Conservation (phyloP, 768 basidiomycete genomes). For the Lactarius indigo region DNA sequence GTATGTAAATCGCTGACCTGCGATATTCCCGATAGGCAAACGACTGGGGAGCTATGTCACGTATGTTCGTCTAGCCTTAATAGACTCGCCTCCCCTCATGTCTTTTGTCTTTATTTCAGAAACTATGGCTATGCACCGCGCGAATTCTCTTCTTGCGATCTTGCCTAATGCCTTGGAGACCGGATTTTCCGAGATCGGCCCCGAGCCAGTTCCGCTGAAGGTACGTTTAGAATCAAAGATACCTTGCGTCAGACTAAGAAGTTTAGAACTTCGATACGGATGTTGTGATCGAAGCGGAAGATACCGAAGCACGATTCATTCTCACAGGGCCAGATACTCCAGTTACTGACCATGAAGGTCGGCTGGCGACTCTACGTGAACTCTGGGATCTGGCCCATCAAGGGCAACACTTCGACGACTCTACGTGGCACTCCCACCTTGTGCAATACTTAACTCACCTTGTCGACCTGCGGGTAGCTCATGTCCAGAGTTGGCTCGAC, state of each 20-base stretch:
- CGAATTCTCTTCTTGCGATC: slow-evolving; percentile 34
- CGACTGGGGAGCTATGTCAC: slow-evolving; percentile 62
- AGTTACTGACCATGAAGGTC: slow-evolving; percentile 28
- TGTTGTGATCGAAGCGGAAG: slow-evolving; percentile 24
- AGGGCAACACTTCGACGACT: slow-evolving; percentile 38
- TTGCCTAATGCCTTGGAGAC: slow-evolving; percentile 46
- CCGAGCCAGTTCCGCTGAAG: slow-evolving; percentile 47
- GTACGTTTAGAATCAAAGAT: slow-evolving; percentile 30
- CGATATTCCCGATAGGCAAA: slow-evolving; percentile 45
- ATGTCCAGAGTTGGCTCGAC: slow-evolving; percentile 49
- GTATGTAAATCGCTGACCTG: background rate
- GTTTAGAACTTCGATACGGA: slow-evolving; percentile 52
- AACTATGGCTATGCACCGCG: slow-evolving; percentile 48
- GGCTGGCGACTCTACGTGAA: slow-evolving; percentile 27
- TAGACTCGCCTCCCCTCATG: background rate
- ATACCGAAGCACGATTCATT: slow-evolving; percentile 35
- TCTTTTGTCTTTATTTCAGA: slow-evolving; percentile 38
- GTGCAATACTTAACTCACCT: slow-evolving; percentile 38
- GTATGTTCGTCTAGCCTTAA: slow-evolving; percentile 36
- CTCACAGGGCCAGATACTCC: slow-evolving; percentile 28
- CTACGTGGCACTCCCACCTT: slow-evolving; percentile 40
- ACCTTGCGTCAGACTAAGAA: background rate
- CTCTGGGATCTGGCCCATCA: slow-evolving; percentile 34
- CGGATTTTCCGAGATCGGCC: slow-evolving; percentile 44
- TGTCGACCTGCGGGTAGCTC: slow-evolving; percentile 42